A percentile compares a stretch with the other conserved stretches of the same genome.
Evolutionary conservation across 2,329 filamentous ascomycete species (phyloP).

Genomic region (Diaporthe sp.): DNA sequence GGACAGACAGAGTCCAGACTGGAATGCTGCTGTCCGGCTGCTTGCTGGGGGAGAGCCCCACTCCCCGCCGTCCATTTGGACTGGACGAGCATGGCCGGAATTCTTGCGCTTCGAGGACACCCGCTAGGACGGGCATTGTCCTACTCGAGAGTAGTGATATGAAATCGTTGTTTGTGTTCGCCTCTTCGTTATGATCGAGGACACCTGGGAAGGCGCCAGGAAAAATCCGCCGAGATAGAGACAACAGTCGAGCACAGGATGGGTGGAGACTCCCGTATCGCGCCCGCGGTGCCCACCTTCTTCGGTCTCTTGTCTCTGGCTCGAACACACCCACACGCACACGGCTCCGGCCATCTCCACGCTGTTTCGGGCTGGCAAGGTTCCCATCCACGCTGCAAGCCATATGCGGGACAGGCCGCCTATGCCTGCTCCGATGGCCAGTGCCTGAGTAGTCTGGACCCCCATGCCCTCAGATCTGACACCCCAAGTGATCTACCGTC

Average conservation of each 20-base stretch:
- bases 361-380: slow-evolving; percentile 4
- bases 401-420: slow-evolving; percentile 32
- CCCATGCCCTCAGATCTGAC: slow-evolving; percentile 29
- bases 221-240: background rate
- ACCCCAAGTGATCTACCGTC: slow-evolving; percentile 4
- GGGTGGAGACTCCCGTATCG: background rate
- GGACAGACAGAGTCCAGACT: background rate
- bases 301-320: slow-evolving; percentile 12
- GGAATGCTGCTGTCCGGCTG: background rate
- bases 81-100: background rate
- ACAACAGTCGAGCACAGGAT: background rate
- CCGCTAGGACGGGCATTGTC: background rate
- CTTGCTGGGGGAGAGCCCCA: background rate
- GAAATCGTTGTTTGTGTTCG: background rate
- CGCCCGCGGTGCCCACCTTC: background rate
- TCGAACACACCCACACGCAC: no score
- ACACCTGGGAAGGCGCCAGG: background rate
- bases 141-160: background rate
- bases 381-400: slow-evolving; percentile 11
- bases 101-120: background rate
- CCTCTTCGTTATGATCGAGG: background rate
- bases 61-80: background rate
- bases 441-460: slow-evolving; percentile 9
- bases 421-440: slow-evolving; percentile 16
- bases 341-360: slow-evolving; percentile 20